These are phyloP conservation scores for Fonsecaea erecta DNA, from an alignment of 2,329 filamentous ascomycete species.

Conservation along the genomic window DNA sequence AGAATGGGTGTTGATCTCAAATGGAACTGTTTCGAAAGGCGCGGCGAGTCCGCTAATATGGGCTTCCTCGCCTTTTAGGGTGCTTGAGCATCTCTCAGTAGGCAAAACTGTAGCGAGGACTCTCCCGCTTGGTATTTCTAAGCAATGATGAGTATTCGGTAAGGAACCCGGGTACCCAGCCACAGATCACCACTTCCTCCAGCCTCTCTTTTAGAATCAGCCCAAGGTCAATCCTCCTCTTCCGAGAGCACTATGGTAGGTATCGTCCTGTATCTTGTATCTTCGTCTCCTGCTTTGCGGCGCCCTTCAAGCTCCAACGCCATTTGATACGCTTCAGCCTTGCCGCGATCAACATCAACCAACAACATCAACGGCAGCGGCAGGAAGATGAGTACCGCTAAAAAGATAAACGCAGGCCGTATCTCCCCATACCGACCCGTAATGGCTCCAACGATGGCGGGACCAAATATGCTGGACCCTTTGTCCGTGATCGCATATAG, in stretches of 20 bases:
- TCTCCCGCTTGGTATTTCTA: slow-evolving; percentile 17
- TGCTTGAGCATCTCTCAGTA: neutral
- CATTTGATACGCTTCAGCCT: slow-evolving; percentile 68
- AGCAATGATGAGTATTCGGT: slow-evolving; percentile 19
- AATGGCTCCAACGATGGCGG: slow-evolving; percentile 89
- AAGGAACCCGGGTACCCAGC: neutral
- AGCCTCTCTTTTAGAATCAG: neutral
- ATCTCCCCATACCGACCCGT: slow-evolving; percentile 83
- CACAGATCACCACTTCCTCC: neutral
- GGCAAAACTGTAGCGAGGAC: neutral
- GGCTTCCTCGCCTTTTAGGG: neutral
- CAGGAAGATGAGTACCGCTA: slow-evolving; percentile 80
- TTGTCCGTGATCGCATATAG: slow-evolving; percentile 98
- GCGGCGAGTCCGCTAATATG: neutral
- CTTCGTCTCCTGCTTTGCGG: slow-evolving; percentile 16
- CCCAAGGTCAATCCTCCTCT: slow-evolving; percentile 29
- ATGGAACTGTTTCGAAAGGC: neutral
- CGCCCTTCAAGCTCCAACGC: slow-evolving; percentile 56
- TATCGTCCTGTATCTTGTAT: slow-evolving; percentile 27
- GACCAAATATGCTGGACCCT: slow-evolving; percentile 89
- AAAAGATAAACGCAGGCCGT: slow-evolving; percentile 87
- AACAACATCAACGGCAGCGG: slow-evolving; percentile 83
- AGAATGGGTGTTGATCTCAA: neutral
- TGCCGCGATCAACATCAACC: slow-evolving; percentile 81
- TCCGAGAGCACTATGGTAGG: slow-evolving; percentile 34